Base-by-base conservation (phyloP, 176 grass and related monocot species). In the Secale cereale region DNA sequence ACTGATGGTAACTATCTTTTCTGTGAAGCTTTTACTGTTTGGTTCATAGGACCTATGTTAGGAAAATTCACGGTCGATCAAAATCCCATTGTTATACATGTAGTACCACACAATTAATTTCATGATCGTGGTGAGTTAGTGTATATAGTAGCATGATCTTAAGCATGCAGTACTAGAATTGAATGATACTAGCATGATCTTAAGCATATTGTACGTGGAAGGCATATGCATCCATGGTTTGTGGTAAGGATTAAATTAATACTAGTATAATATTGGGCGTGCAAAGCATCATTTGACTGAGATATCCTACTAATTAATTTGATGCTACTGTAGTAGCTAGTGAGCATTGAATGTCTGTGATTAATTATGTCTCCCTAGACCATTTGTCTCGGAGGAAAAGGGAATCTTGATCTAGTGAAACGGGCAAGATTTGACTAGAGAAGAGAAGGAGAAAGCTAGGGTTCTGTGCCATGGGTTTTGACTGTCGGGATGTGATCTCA, bases 381-480 rank as follows among this genome's bases (percentile, higher is more conserved):
- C 77, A 59, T 70, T 71, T 89, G 82, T 69, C 68, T 85, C 76
- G 57, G 69, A 31, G 19, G 66, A 20, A 85, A 59, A 72, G 5
- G 76, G 87, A 89, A 89, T 85, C 87, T 89, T 81, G 85, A 76
- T 87, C 68, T 65, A 65, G 41, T 67, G 41, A 67, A 68, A 48
- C 40, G 78, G 41, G 41, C 78, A 65, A 50, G 78, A 68, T 81
- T 68, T 81, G 80, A 82, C 80, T 72, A 29, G 46, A 27, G 66
- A 82, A 82, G 66, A 72, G 80, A 22, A 72, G 80, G 59, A 72
- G 67, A 82, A 29, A 41, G 66, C 50, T 82, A 41, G 80, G 80
- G 50, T 28, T 72, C 30, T 82, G 67, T 30, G 46, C 48, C 37
- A 36, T 60, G 31, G 15, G 80, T 73, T 82, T 60, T 82, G 80